Evolutionary conservation across 306 rosid genomes (phyloP).

Genomic region (Psophocarpus tetragonolobus): DNA sequence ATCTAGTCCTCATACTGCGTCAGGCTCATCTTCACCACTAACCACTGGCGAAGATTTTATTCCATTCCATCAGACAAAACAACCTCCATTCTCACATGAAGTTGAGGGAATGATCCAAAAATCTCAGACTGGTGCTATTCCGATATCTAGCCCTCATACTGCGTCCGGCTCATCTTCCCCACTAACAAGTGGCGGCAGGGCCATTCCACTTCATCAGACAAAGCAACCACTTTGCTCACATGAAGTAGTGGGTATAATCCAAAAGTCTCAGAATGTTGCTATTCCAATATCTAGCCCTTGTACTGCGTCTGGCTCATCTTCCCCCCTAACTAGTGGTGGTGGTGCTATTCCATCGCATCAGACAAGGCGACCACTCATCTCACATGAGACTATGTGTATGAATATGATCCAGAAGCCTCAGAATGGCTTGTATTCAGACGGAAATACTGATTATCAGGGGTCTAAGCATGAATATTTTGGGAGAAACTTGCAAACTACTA

Average conservation of each 20-base stretch:
- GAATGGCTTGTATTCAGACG: constrained; percentile 39
- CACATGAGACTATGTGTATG: constrained; percentile 48
- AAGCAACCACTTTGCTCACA: constrained; percentile 50
- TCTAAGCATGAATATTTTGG: constrained; percentile 46
- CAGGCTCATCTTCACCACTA: constrained; percentile 74
- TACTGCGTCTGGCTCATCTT: constrained; percentile 69
- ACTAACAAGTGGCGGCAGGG: constrained; percentile 54
- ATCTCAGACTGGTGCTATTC: constrained; percentile 30
- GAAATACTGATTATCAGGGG: constrained; percentile 43
- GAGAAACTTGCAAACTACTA: constrained; percentile 49
- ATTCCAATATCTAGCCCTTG: constrained; percentile 43
- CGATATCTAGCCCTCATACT: constrained; percentile 50
- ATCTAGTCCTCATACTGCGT: constrained; percentile 58
- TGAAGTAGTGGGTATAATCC: constrained; percentile 50
- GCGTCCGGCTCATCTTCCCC: constrained; percentile 81
- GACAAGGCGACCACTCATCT: constrained; percentile 48
- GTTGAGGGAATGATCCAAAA: constrained; percentile 46
- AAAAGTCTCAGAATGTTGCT: constrained; percentile 37
- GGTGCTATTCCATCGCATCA: constrained; percentile 62
- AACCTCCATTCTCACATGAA: constrained; percentile 47
- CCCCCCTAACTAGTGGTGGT: constrained; percentile 65
- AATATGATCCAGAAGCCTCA: constrained; percentile 46
- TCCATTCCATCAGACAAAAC: constrained; percentile 58
- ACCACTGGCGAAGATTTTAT: constrained; percentile 56
- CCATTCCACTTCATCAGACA: constrained; percentile 56